Evolutionary conservation across 345 rosid genomes (phyloP), one percentile per base, ranked within the genome.

Genomic region (Stellera chamaejasme): DNA sequence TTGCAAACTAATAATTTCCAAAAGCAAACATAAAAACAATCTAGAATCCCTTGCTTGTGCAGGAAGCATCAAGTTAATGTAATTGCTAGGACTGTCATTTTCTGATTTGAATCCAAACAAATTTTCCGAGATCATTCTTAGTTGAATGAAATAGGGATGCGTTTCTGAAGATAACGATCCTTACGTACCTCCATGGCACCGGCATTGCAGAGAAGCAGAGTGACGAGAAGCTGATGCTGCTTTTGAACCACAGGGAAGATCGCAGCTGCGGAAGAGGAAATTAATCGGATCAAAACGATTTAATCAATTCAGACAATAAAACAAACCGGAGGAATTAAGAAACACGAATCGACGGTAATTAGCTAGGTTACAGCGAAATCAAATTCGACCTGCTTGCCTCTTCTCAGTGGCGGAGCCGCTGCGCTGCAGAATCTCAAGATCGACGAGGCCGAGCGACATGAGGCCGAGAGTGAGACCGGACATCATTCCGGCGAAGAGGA

Each of bases 361-460:
- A n/a, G n/a, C n/a, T n/a, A 2, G 3, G 11, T 16, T 2, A 50
- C 26, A 26, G 32, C 36, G 54, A 23, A 13, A 50, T 4, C 23
- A 19, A 19, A 19, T 11, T 12, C 10, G 14, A 93, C 99, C 87
- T 11, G 99, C 94, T 83, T 93, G 99, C 57, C 82, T 80, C 77
- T 93, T 89, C 82, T 93, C 97, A 48, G 76, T 39, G 53, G 76
- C 54, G n/a, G 94, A 76, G 59, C 99, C 99, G 69, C 97, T 89
- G 10, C 97, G 86, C 66, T 87, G 96, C 53, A 93, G 97, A 43
- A 93, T 84, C 71, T 93, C 97, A n/a, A 93, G 96, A 45, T 93
- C 97, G 32, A 89, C 99, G 43, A 80, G 96, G 10, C 99, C 90
- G n/a, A 93, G 87, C 27, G 99, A 93, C 99, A 93, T 93, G 52